These are phyloP conservation scores for Cyberlindnera lachancei DNA, from an alignment of 805 yeast genomes.

Conservation along the genomic window DNA sequence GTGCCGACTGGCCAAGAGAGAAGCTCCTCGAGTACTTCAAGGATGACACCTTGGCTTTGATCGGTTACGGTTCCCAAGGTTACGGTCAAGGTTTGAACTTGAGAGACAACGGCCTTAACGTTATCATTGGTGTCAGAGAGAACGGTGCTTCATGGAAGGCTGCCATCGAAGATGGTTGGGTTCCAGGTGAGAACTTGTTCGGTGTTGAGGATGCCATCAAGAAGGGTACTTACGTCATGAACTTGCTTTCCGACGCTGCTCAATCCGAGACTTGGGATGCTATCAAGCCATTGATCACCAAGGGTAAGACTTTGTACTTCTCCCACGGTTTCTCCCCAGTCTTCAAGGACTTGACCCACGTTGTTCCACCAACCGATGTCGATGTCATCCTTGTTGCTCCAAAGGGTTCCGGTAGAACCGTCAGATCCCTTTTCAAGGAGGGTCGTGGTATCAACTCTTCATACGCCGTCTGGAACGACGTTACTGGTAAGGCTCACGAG, in stretches of 20 bases:
- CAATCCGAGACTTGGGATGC: constrained; percentile 96
- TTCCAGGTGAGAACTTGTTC: constrained; percentile 97
- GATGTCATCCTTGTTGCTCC: constrained; percentile 99
- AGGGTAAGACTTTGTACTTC: constrained; percentile 97
- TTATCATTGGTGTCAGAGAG: constrained; percentile 96
- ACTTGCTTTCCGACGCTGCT: constrained; percentile 98
- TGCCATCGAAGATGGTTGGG: constrained; percentile 99
- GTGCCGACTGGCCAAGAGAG: constrained; percentile 99
- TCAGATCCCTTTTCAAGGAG: constrained; percentile 98
- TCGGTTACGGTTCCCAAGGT: constrained; percentile 99
- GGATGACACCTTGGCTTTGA: constrained; percentile 93
- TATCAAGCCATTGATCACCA: constrained; percentile 85
- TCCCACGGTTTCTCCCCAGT: constrained; percentile 99
- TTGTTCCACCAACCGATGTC: constrained; percentile 88
- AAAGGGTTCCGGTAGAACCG: constrained; percentile 99
- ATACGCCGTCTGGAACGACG: constrained; percentile 99
- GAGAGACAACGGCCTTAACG: constrained; percentile 98
- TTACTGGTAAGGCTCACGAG: constrained; percentile 98
- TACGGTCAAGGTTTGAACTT: constrained; percentile 99
- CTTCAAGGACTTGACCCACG: constrained; percentile 94
- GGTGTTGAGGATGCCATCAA: constrained; percentile 88
- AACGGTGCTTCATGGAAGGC: constrained; percentile 99
- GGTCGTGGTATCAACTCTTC: constrained; percentile 99
- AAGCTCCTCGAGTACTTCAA: constrained; percentile 94
- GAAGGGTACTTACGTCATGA: constrained; percentile 93